phyloP scores from a whole-genome alignment of 2,329 filamentous ascomycete species.

The Gremmenia infestans region DNA sequence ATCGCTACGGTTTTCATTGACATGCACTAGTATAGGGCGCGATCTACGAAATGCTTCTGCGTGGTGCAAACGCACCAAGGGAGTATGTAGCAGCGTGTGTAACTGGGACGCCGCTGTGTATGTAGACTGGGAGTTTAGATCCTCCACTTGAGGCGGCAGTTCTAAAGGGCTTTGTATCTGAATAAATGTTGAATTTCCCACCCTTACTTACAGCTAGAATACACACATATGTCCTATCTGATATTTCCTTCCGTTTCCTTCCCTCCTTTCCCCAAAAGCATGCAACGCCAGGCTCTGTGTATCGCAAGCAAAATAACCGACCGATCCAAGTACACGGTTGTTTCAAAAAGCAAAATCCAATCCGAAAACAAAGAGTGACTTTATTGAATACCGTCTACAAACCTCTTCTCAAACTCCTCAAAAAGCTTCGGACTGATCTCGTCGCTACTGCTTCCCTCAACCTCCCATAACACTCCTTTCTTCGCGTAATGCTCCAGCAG shows the following conservation, averaged over 20 bases:
- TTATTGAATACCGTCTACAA: conserved; percentile 38
- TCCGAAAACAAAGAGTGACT: background rate
- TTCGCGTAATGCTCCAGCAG: conserved; percentile 84
- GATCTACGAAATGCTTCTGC: background rate
- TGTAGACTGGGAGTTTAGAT: too few relatives aligned
- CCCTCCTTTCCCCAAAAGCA: background rate
- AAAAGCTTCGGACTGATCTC: conserved; percentile 93
- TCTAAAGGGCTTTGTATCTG: too few relatives aligned
- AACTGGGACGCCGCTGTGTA: too few relatives aligned
- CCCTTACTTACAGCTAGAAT: background rate
- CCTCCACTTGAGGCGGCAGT: too few relatives aligned
- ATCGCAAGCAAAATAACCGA: background rate
- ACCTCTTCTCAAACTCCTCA: conserved; percentile 73
- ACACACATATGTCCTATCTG: background rate
- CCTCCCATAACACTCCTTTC: conserved; percentile 79
- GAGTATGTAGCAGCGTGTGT: too few relatives aligned
- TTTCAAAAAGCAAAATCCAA: background rate
- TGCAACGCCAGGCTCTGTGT: background rate
- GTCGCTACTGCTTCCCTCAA: conserved; percentile 84
- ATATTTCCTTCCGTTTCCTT: background rate
- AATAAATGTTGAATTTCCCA: background rate
- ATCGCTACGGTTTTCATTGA: too few relatives aligned
- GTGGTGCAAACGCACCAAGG: background rate
- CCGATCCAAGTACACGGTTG: background rate
- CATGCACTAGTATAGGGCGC: too few relatives aligned